Evolutionary conservation across 176 grass and related monocot genomes (phyloP).

Genomic region (Paspalum notatum): DNA sequence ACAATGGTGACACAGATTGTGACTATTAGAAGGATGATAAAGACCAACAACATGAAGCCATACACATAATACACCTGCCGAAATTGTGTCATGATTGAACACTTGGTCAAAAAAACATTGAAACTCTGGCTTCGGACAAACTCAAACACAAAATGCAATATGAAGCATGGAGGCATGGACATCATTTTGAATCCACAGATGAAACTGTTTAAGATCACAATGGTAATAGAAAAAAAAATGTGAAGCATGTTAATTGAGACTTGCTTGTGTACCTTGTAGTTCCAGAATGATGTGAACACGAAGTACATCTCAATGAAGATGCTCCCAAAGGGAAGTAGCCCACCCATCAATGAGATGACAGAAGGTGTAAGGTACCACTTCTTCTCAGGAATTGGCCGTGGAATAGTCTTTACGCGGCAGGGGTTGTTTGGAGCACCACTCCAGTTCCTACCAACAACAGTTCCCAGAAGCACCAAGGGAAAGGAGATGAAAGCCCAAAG

Average conservation of each 20-base stretch:
- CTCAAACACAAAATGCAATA: not conserved
- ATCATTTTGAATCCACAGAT: constrained; percentile 3
- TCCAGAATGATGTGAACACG: constrained; percentile 99
- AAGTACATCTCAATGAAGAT: constrained; percentile 99
- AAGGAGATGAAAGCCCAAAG: constrained; percentile 99
- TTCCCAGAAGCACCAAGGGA: constrained; percentile 86
- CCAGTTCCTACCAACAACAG: constrained; percentile 92
- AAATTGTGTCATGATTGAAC: constrained; percentile 13
- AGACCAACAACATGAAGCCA: constrained; percentile 87
- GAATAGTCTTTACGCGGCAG: constrained; percentile 98
- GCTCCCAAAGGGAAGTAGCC: constrained; percentile 93
- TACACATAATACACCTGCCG: constrained; percentile 87
- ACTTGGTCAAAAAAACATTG: not conserved
- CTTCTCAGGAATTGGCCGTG: constrained; percentile 90
- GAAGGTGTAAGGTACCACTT: constrained; percentile 97
- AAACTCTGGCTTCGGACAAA: constrained; percentile 1
- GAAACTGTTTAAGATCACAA: constrained; percentile 1
- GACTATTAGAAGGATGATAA: constrained; percentile 82
- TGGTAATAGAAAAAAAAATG: not conserved
- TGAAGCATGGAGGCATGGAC: not conserved
- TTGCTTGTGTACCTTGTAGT: constrained; percentile 84
- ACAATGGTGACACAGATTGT: constrained; percentile 81
- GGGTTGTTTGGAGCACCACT: constrained; percentile 98
- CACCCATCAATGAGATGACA: constrained; percentile 92
- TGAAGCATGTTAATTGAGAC: not conserved